phyloP scores from a whole-genome alignment of 1,284 basidiomycete genomes.

The Retiboletus flavoniger region DNA sequence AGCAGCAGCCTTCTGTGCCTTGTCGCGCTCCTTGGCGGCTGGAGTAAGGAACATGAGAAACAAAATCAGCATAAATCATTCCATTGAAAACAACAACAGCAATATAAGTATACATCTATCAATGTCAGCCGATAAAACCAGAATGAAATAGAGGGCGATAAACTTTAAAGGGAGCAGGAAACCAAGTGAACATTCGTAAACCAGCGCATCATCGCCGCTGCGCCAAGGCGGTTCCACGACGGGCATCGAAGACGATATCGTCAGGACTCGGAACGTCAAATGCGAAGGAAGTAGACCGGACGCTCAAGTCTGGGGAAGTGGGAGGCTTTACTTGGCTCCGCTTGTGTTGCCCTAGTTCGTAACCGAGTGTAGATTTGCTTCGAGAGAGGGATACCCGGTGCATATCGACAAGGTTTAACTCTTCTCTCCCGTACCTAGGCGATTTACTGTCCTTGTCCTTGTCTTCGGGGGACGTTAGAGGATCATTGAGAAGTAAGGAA shows the following conservation, averaged over 20 bases:
- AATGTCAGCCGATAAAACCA: slow-evolving; percentile 34
- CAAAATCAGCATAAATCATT: slow-evolving; percentile 41
- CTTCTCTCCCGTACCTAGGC: slow-evolving; percentile 36
- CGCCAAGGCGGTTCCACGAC: slow-evolving; percentile 67
- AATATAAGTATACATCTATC: slow-evolving; percentile 40
- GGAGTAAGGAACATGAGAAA: slow-evolving; percentile 41
- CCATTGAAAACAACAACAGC: slow-evolving; percentile 37
- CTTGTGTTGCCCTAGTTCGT: slow-evolving; percentile 11
- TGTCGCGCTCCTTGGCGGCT: slow-evolving; percentile 78
- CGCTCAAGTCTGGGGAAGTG: slow-evolving; percentile 25
- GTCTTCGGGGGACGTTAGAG: slow-evolving; percentile 41
- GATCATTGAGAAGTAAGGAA: slow-evolving; percentile 63
- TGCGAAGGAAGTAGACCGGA: slow-evolving; percentile 47
- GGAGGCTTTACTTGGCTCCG: slow-evolving; percentile 7
- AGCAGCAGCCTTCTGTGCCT: slow-evolving; percentile 55
- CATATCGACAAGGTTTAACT: slow-evolving; percentile 28
- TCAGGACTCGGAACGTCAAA: slow-evolving; percentile 88
- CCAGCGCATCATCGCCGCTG: slow-evolving; percentile 36
- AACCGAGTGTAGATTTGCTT: slow-evolving; percentile 33
- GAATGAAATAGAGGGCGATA: slow-evolving; percentile 31
- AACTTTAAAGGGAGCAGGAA: slow-evolving; percentile 14
- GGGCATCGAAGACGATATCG: slow-evolving; percentile 76
- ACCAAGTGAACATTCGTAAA: slow-evolving; percentile 32
- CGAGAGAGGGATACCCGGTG: slow-evolving; percentile 33
- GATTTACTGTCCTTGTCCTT: slow-evolving; percentile 30